A percentile compares a stretch with the other conserved stretches of the same genome.
Conservation (phyloP, 2,329 filamentous ascomycete species). For the Colletotrichum horii region DNA sequence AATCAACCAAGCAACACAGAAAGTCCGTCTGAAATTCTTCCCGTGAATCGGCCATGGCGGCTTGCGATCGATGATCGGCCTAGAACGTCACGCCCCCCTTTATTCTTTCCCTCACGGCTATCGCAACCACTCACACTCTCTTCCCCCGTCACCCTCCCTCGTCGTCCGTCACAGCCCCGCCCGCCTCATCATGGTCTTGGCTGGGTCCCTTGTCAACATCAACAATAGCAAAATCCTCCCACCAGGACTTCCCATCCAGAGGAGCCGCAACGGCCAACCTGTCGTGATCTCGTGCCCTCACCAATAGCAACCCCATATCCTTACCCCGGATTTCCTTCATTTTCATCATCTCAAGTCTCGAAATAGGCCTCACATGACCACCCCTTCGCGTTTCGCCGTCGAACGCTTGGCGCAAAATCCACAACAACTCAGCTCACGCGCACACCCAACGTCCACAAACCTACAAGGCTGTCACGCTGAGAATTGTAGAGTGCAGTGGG, state of each 20-base stretch:
- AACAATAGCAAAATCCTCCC: not conserved
- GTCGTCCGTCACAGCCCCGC: not conserved
- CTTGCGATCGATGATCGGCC: slow-evolving; percentile 15
- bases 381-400: slow-evolving; percentile 4
- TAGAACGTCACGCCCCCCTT: not conserved
- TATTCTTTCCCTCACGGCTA: not conserved
- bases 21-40: not conserved
- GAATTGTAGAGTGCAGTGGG: not conserved
- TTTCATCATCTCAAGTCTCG: not conserved
- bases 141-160: not conserved
- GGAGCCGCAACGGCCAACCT: not conserved
- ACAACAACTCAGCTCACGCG: not conserved
- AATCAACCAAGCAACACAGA: not conserved
- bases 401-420: not conserved
- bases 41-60: slow-evolving; percentile 2
- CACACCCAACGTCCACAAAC: not conserved
- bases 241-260: not conserved
- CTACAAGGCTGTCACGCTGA: not conserved
- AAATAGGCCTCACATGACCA: slow-evolving; percentile 9
- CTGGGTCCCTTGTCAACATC: not conserved
- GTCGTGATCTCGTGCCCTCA: not conserved
- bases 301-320: not conserved
- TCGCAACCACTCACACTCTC: not conserved
- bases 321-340: not conserved
- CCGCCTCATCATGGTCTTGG: not conserved